Evolutionary conservation across 2,329 filamentous ascomycete species (phyloP), one percentile per base, ranked within the genome.

Genomic region (Penicillium fuscoglaucum): DNA sequence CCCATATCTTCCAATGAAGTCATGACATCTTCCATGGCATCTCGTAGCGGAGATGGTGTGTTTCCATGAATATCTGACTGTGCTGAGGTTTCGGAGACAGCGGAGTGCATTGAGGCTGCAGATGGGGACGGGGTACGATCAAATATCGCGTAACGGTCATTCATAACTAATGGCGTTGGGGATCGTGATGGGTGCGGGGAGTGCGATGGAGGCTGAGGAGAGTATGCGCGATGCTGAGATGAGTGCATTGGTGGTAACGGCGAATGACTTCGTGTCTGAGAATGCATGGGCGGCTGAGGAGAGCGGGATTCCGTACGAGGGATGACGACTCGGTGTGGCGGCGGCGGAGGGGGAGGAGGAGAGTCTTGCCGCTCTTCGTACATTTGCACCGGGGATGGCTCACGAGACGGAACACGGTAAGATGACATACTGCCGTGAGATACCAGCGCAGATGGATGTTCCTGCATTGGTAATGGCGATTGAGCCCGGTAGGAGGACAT

Each of bases 11-110:
- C 89, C 44, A 99, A 77, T 56, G 95, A 96, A 64, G 95, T 91
- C 86, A 98, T 97, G 4, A 99, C 93, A 74, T 96, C 93, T 70
- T 98, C 93, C 92, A 99, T 99, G 1, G 95, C 95, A 73, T 93
- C 91, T 59, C 95, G 84, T 3, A 99, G 79, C 0, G 95, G 95
- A 2, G 95, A 98, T 1, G 95, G 95, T 0, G 95, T 99, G 72
- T 90, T 79, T 1, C 86, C 87, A 45, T 82, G 84, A 40, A 80
- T 79, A 46, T 82, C 85, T 2, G 91, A 92, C 4, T 86, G 74
- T 12, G 53, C 64, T 0, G 66, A 68, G 15, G 54, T 44, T 15
- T 53, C 63, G 13, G 62, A 64, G 29, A 61, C 35, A 35, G 47
- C 59, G 6, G 65, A 67, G 46, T 59, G 64, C 15, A 60, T 56